Percentiles rank a stretch among this genome's conserved stretches.
These are phyloP conservation scores for Castanea crenata DNA, from an alignment of 306 rosid species.

Conservation along the genomic window DNA sequence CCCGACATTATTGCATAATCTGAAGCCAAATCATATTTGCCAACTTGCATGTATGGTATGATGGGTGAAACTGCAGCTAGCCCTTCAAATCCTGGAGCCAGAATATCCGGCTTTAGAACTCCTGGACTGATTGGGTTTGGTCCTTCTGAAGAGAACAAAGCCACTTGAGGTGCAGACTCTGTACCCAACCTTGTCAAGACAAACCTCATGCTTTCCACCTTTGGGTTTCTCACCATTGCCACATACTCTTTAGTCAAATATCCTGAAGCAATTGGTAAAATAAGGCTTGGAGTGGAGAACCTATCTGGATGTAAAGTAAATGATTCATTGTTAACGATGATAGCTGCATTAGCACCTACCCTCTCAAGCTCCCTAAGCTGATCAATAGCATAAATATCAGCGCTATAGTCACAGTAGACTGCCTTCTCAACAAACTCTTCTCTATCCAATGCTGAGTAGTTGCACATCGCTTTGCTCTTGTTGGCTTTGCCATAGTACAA, in stretches of 20 bases:
- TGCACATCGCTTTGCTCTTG: not conserved
- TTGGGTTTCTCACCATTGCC: not conserved
- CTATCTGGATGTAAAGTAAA: not conserved
- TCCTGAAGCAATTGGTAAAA: not conserved
- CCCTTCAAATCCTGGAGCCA: not conserved
- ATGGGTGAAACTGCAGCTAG: not conserved
- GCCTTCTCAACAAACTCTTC: constrained; percentile 10
- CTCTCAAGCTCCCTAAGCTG: not conserved
- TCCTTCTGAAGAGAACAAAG: constrained; percentile 10
- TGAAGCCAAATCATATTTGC: not conserved
- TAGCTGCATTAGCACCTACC: constrained; percentile 3
- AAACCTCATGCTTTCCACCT: not conserved
- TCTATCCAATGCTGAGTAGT: not conserved
- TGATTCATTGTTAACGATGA: not conserved
- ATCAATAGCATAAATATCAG: no score
- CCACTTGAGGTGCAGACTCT: constrained; percentile 7
- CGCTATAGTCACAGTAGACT: not conserved
- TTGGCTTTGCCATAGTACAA: constrained; percentile 9
- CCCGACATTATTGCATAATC: not conserved
- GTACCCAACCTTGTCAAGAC: constrained; percentile 4
- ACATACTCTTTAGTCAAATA: not conserved
- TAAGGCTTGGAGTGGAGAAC: constrained; percentile 2
- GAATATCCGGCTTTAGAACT: constrained; percentile 12
- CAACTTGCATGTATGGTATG: not conserved
- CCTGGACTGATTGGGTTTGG: not conserved